phyloP scores from a whole-genome alignment of 1,284 basidiomycete genomes.

The Trametes sp. region DNA sequence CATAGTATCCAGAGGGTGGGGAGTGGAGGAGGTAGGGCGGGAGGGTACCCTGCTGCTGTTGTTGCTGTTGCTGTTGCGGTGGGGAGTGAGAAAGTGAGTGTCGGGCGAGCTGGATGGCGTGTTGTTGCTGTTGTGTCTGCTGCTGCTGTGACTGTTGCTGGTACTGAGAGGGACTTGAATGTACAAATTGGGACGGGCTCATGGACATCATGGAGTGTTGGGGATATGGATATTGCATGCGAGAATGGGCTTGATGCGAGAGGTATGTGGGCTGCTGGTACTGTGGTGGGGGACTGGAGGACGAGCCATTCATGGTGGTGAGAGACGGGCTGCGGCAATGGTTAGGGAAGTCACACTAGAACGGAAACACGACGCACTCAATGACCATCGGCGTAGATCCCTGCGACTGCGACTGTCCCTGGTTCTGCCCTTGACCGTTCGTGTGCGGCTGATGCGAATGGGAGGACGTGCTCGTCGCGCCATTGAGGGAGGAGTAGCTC shows the following conservation, averaged over 20 bases:
- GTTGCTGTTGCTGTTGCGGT: conserved; percentile 38
- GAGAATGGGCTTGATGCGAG: conserved; percentile 44
- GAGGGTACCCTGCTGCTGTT: conserved; percentile 61
- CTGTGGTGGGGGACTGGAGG: conserved; percentile 44
- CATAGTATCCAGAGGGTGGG: conserved; percentile 50
- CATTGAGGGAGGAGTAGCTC: conserved; percentile 76
- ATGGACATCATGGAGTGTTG: conserved; percentile 45
- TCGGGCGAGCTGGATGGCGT: conserved; percentile 34
- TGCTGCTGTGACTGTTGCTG: conserved; percentile 45
- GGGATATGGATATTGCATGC: conserved; percentile 48
- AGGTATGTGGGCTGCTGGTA: conserved; percentile 44
- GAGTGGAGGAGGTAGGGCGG: conserved; percentile 73
- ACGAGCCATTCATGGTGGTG: conserved; percentile 53
- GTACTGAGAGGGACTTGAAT: conserved; percentile 45
- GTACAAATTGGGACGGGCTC: conserved; percentile 41
- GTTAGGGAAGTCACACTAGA: conserved; percentile 15
- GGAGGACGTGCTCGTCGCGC: conserved; percentile 58
- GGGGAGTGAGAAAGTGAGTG: conserved; percentile 35
- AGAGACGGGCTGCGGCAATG: conserved; percentile 53
- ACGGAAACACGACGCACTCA: conserved; percentile 50
- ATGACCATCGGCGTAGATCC: conserved; percentile 50
- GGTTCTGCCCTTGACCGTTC: conserved; percentile 29
- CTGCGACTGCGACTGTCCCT: conserved; percentile 40
- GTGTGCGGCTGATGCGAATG: conserved; percentile 39
- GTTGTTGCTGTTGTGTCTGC: conserved; percentile 41